Evolutionary conservation across 148 eudicot species (phyloP).

Genomic region (Salicornia ramosissima): DNA sequence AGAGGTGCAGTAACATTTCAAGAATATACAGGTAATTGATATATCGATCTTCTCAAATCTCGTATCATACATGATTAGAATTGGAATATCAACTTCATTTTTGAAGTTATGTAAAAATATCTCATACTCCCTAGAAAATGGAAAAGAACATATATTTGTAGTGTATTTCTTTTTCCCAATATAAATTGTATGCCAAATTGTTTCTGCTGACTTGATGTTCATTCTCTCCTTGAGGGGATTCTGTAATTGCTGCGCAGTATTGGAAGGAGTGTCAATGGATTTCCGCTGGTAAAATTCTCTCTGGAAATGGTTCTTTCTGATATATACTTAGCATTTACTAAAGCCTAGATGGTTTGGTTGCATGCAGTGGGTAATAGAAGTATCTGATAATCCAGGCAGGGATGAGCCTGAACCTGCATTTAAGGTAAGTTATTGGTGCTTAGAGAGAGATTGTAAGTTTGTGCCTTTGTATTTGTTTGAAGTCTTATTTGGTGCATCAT

Average conservation of each 20-base stretch:
- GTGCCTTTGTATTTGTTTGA: background rate
- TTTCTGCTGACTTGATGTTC: slow-evolving; percentile 41
- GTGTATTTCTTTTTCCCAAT: background rate
- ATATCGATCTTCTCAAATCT: background rate
- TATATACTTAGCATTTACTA: slow-evolving; percentile 9
- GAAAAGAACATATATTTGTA: background rate
- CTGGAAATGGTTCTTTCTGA: slow-evolving; percentile 8
- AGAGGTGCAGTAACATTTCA: slow-evolving; percentile 70
- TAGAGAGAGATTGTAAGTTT: background rate
- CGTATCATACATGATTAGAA: background rate
- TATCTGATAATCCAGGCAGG: slow-evolving; percentile 77
- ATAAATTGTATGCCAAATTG: slow-evolving; percentile 1
- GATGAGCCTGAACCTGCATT: slow-evolving; percentile 94
- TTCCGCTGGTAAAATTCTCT: slow-evolving; percentile 65
- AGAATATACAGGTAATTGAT: slow-evolving; percentile 76
- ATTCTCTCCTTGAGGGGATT: slow-evolving; percentile 69
- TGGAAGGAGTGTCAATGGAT: slow-evolving; percentile 77
- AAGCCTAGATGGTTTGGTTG: slow-evolving; percentile 21
- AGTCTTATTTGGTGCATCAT: background rate
- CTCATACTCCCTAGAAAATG: background rate
- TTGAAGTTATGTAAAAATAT: background rate
- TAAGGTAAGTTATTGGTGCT: slow-evolving; percentile 48
- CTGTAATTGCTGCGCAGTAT: slow-evolving; percentile 56
- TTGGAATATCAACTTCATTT: too few species aligned
- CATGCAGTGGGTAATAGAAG: slow-evolving; percentile 84